phyloP scores from a whole-genome alignment of 139 green algal species.

The Choricystis sp. region DNA sequence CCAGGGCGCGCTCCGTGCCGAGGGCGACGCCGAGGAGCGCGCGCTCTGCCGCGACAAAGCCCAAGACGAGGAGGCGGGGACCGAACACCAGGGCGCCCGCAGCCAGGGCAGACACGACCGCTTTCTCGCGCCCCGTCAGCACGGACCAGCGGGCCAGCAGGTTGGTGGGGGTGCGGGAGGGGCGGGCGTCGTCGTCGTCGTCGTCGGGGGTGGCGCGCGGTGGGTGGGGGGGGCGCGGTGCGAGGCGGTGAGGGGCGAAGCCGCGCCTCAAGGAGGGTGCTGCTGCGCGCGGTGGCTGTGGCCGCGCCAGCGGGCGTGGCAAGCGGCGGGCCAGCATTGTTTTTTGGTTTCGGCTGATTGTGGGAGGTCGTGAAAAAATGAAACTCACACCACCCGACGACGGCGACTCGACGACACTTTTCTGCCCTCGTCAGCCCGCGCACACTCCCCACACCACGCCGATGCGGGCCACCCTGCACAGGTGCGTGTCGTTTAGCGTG shows the following conservation, averaged over 20 bases:
- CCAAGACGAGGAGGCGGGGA: neutral
- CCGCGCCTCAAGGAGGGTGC: no score
- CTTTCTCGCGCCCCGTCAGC: neutral
- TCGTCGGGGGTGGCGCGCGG: neutral
- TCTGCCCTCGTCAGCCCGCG: no score
- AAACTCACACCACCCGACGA: no score
- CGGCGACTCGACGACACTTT: no score
- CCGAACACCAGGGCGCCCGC: neutral
- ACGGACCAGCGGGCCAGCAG: slow-evolving; percentile 8
- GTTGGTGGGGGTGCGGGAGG: slow-evolving; percentile 11
- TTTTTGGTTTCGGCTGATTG: no score
- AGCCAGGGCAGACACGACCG: neutral
- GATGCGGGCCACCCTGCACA: no score
- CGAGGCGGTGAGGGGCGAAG: neutral
- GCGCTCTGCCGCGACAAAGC: neutral
- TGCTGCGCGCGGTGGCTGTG: no score
- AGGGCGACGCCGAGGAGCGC: neutral
- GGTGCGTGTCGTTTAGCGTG: no score
- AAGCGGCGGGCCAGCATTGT: no score
- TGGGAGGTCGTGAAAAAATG: no score
- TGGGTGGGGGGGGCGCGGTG: neutral
- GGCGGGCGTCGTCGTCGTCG: neutral
- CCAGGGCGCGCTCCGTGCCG: neutral
- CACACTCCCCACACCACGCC: no score
- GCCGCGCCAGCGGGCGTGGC: no score